Evolutionary conservation across 495 filamentous ascomycete species (phyloP), one percentile per base, ranked within the genome.

Genomic region (Hypoxylon intermedium): DNA sequence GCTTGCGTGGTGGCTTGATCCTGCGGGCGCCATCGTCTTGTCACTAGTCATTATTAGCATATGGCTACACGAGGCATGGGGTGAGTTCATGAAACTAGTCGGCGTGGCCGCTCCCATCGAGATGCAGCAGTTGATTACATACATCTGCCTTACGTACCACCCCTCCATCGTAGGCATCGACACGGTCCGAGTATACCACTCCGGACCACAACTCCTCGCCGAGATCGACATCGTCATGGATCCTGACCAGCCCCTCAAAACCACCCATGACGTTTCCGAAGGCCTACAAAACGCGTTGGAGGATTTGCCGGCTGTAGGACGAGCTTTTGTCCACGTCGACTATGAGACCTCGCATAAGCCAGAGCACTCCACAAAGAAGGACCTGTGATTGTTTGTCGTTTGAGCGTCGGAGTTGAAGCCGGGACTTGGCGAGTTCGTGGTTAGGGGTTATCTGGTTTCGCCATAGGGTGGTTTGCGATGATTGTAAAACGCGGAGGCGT

Each of bases 261-360:
- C 85, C 18, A 96, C 93, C 0, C 94, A 98, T 72, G 94, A 98
- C 67, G 83, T 97, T 5, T 94, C 94, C 0, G 94, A 98, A 75
- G 92, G 87, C 68, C 80, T 98, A 57, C 94, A 98, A 81, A 89
- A 89, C 47, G 98, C 97, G 77, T 79, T 98, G 3, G 94, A 98
- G 83, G 88, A 85, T 31, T 72, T 98, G 60, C 94, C 95, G 3
- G 86, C 96, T 71, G 87, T 98, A 2, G 94, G 98, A 81, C 77
- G 94, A 58, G 91, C 92, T 1, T 98, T 98, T 75, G 94, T 98
- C 11, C 94, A 98, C 74, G 92, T 97, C 12, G 94, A 98, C 69
- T 98, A 93, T 63, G 94, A 98, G 80, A 93, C 92, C 5, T 92
- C 88, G n/a, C 94, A 98, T 73, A 96, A 96, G 77, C 94, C 94